Evolutionary conservation across 2,329 filamentous ascomycete species (phyloP).

Genomic region (Salinomyces thailandicus): DNA sequence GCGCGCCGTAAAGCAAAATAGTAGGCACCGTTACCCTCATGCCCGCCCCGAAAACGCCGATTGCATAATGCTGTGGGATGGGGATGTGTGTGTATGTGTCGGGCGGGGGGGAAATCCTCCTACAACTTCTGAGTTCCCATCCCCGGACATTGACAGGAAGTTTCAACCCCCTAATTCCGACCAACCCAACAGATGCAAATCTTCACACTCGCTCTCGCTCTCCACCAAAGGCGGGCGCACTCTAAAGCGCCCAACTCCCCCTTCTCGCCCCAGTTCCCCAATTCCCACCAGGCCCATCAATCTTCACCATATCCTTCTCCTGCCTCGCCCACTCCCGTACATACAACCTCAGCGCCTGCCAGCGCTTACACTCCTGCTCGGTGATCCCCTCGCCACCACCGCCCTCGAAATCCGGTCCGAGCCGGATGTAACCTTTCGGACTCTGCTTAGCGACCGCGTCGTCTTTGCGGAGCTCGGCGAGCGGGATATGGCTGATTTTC

Average conservation of each 20-base stretch:
- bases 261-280: constrained; percentile 37
- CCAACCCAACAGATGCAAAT: too few species aligned
- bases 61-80: too few species aligned
- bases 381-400: constrained; percentile 37
- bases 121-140: too few species aligned
- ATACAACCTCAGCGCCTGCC: constrained; percentile 74
- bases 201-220: too few species aligned
- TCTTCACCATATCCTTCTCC: constrained; percentile 56
- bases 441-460: constrained; percentile 50
- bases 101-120: too few species aligned
- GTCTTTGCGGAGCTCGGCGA: constrained; percentile 60
- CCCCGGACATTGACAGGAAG: too few species aligned
- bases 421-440: constrained; percentile 61
- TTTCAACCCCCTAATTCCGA: too few species aligned
- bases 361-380: constrained; percentile 54
- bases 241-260: constrained; percentile 38
- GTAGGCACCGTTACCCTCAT: too few species aligned
- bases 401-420: constrained; percentile 37
- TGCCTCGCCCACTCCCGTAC: constrained; percentile 84
- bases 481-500: constrained; percentile 61
- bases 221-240: too few species aligned
- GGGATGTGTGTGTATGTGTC: too few species aligned
- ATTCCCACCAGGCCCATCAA: constrained; percentile 22
- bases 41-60: too few species aligned
- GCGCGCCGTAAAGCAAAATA: too few species aligned